Percentiles rank a stretch among this genome's conserved stretches.
Conservation (phyloP, 2,329 filamentous ascomycete genomes). For the Xylariales sp. region DNA sequence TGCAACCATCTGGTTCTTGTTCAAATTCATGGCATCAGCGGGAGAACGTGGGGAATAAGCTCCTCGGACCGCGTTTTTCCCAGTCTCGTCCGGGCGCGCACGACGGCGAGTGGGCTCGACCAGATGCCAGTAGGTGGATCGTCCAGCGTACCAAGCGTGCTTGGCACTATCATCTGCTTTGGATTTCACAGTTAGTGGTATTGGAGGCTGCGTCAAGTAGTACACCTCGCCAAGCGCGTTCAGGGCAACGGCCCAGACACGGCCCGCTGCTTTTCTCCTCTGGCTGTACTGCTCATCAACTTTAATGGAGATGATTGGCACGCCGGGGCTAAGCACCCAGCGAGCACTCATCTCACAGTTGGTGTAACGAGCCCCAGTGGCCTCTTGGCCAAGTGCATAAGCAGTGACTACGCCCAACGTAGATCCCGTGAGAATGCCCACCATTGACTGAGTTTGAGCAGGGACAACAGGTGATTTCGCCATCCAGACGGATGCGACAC, state of each 20-base stretch:
- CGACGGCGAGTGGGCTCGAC: slow-evolving; percentile 72
- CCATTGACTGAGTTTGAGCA: slow-evolving; percentile 66
- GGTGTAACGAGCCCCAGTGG: slow-evolving; percentile 56
- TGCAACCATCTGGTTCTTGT: slow-evolving; percentile 63
- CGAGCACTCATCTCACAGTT: slow-evolving; percentile 79
- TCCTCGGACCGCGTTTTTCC: slow-evolving; percentile 61
- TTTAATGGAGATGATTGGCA: slow-evolving; percentile 80
- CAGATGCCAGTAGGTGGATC: slow-evolving; percentile 75
- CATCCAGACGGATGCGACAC: slow-evolving; percentile 80
- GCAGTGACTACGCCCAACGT: slow-evolving; percentile 78
- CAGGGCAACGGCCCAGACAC: slow-evolving; percentile 87
- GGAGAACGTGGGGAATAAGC: slow-evolving; percentile 80
- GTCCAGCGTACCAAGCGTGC: slow-evolving; percentile 75
- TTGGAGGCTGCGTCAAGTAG: slow-evolving; percentile 71
- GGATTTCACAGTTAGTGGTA: slow-evolving; percentile 43
- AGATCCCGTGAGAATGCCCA: slow-evolving; percentile 81
- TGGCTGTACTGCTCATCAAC: slow-evolving; percentile 79
- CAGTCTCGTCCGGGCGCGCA: slow-evolving; percentile 68
- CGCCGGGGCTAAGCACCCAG: slow-evolving; percentile 88
- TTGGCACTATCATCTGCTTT: slow-evolving; percentile 54
- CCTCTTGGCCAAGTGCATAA: slow-evolving; percentile 66
- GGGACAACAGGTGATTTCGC: slow-evolving; percentile 75
- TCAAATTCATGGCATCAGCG: slow-evolving; percentile 67
- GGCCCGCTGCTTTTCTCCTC: slow-evolving; percentile 62
- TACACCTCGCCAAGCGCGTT: slow-evolving; percentile 92